These are phyloP conservation scores for Stephania cephalantha DNA, from an alignment of 164 flowering plant genomes.

Conservation along the genomic window DNA sequence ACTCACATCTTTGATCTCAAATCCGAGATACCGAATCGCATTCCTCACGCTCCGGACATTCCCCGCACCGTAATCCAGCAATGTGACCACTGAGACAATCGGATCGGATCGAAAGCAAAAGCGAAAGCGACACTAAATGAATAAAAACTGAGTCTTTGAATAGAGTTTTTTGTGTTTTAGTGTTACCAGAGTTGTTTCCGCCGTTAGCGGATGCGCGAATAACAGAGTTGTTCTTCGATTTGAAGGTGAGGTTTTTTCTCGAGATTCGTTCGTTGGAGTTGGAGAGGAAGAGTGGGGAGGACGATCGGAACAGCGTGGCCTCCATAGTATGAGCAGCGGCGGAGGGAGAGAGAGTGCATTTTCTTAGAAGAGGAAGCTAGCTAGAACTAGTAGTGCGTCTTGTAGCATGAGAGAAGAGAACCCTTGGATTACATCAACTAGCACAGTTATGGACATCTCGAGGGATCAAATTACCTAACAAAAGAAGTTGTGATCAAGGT, in stretches of 20 bases:
- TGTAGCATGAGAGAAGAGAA: too few species aligned
- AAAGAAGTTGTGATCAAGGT: too few species aligned
- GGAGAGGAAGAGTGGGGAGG: slow-evolving; percentile 13
- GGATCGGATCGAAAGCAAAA: not conserved
- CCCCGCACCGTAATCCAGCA: slow-evolving; percentile 93
- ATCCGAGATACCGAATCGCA: slow-evolving; percentile 70
- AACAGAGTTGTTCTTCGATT: slow-evolving; percentile 27
- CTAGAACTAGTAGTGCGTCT: too few species aligned
- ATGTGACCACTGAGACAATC: slow-evolving; percentile 47
- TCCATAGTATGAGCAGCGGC: slow-evolving; percentile 22
- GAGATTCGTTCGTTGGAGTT: slow-evolving; percentile 7
- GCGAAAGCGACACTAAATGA: not conserved
- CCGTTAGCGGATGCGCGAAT: slow-evolving; percentile 32
- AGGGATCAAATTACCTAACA: too few species aligned
- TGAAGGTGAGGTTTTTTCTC: slow-evolving; percentile 26
- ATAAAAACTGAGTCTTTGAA: not conserved
- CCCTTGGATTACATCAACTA: too few species aligned
- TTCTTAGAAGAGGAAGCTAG: too few species aligned
- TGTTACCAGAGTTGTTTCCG: slow-evolving; percentile 37
- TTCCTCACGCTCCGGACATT: slow-evolving; percentile 81
- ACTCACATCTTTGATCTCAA: slow-evolving; percentile 70
- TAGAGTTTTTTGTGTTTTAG: not conserved
- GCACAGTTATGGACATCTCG: too few species aligned
- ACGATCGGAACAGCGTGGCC: slow-evolving; percentile 25
- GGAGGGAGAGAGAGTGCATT: not conserved